A percentile compares a stretch with the other conserved stretches of the same genome.
Conservation (phyloP, 495 filamentous ascomycete genomes). For the Penicillium parvum region DNA sequence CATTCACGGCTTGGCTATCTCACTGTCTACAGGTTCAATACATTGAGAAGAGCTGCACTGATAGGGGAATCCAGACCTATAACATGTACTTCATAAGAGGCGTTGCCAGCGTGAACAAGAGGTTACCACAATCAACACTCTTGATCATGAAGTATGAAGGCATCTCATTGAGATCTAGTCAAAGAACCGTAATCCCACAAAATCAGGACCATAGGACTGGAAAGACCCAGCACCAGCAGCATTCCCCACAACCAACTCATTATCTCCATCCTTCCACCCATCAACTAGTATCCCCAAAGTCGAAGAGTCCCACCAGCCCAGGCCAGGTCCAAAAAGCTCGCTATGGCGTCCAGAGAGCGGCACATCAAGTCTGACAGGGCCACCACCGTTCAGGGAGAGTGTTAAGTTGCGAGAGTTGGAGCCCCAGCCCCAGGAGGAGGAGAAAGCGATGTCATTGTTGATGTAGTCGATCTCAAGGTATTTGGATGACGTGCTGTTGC, state of each 20-base stretch:
- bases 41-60: no score
- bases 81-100: no score
- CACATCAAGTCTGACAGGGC: conserved; percentile 41
- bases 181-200: conserved; percentile 31
- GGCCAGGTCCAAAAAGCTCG: conserved; percentile 39
- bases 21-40: no score
- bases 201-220: conserved; percentile 36
- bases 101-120: no score
- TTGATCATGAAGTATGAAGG: background rate
- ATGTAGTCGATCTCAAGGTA: conserved; percentile 45
- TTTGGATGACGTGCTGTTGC: conserved; percentile 22
- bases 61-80: no score
- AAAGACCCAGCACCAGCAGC: conserved; percentile 23
- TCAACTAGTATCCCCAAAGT: conserved; percentile 39
- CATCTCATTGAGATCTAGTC: conserved; percentile 6
- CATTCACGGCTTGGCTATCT: no score
- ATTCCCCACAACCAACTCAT: conserved; percentile 40
- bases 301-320: conserved; percentile 47
- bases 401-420: conserved; percentile 46
- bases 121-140: no score
- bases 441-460: conserved; percentile 49
- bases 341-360: conserved; percentile 45
- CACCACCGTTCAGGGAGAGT: conserved; percentile 36
- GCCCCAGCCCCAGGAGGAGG: conserved; percentile 37
- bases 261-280: conserved; percentile 40